Percentiles rank a stretch among this genome's conserved stretches.
Conservation (phyloP, 1,139 yeast genomes). For the Taiozyma onychis region DNA sequence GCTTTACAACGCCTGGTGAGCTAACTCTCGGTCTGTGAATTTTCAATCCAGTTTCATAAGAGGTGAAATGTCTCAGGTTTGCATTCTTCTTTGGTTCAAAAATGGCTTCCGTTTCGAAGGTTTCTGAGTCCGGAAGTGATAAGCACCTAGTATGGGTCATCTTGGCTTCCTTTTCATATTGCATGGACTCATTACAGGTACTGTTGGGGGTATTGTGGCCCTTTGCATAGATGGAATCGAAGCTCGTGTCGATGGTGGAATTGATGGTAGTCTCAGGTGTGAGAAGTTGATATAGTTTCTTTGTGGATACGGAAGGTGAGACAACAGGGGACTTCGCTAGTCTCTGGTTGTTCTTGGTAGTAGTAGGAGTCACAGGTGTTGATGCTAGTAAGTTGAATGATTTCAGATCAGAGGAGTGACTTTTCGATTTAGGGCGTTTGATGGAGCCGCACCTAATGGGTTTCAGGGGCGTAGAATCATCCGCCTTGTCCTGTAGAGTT, state of each 20-base stretch:
- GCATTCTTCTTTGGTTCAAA: slow-evolving; percentile 4
- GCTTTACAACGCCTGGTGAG: slow-evolving; percentile 17
- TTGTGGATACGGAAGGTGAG: background rate
- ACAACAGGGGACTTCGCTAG: background rate
- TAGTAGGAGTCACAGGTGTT: background rate
- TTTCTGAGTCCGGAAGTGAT: slow-evolving; percentile 7
- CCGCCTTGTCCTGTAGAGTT: slow-evolving; percentile 1
- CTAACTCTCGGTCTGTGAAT: slow-evolving; percentile 3
- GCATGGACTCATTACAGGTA: background rate
- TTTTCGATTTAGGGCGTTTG: background rate
- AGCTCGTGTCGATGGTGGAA: background rate
- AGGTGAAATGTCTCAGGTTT: slow-evolving; percentile 22
- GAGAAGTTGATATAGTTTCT: background rate
- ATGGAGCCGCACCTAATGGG: slow-evolving; percentile 19
- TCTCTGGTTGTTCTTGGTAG: background rate
- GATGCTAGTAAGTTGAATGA: slow-evolving; percentile 10
- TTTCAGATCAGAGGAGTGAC: slow-evolving; percentile 7
- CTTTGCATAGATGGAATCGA: background rate
- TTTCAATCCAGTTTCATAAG: slow-evolving; percentile 23
- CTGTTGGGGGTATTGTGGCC: background rate
- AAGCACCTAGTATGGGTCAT: slow-evolving; percentile 7
- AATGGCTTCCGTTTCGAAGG: background rate
- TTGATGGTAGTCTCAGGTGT: background rate
- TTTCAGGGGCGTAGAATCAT: slow-evolving; percentile 7
- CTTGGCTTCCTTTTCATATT: background rate